Base-by-base conservation (phyloP, 2,329 filamentous ascomycete species). In the Neophaeococcomyces mojaviensis region DNA sequence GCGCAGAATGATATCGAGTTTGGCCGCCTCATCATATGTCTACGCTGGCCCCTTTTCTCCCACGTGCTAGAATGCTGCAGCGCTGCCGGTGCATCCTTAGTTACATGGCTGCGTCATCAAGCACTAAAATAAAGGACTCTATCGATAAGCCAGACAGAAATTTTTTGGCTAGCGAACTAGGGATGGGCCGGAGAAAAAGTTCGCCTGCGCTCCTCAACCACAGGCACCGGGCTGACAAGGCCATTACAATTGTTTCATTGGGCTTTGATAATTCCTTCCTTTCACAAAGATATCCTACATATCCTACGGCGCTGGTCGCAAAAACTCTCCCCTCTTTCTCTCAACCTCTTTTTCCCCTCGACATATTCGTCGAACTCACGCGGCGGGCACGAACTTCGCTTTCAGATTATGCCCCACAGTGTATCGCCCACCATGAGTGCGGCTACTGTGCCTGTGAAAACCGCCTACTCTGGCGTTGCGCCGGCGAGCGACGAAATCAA, bases 401-500 rank as follows among this genome's bases (percentile, higher is more conserved):
- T 39, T 13, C 37, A 38, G 42, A 37, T 39, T 36, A 46, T 46
- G 43, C 43, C 43, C 10, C 43, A 46, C 36, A 20, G 28, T 16
- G 34, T 32, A 32, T 46, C 36, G 36, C 34, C 43, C 30, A 39
- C 43, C 12, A 39, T 46, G 43, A 39, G 16, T 39, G 24, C 33
- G 35, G 43, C 43, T 57, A 67, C 72, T 59, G 68, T 76, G 51
- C 63, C 70, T 19, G 74, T 75, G 59, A 63, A 67, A 39, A 61
- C 68, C 35, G 63, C 61, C 38, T 55, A 60, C 41, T 59, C 59
- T 24, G 56, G 55, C 35, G 59, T 69, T 39, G 72, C 80, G 54
- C 82, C 83, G 52, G 76, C 80, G 26, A 68, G 78, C 58, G 78
- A 81, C 54, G 85, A 88, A 52, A 69, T 90, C 51, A 67, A 74